These are phyloP conservation scores for Hanseniaspora nectarophila DNA, from an alignment of 805 yeast genomes.

Conservation along the genomic window DNA sequence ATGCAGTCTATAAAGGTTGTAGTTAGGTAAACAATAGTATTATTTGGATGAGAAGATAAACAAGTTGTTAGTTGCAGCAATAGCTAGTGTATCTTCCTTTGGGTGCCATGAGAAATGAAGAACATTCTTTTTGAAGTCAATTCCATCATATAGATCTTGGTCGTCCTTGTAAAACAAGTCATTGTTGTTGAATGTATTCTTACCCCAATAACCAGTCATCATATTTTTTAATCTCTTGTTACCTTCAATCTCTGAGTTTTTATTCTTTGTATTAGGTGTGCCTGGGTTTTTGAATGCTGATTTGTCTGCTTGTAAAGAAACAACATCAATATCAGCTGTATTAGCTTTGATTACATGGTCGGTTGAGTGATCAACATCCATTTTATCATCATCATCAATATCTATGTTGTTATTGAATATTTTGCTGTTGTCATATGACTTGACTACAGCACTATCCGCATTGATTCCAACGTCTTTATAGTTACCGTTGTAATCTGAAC, in stretches of 20 bases:
- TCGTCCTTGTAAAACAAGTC: conserved; percentile 11
- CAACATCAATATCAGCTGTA: conserved; percentile 33
- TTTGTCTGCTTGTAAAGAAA: conserved; percentile 93
- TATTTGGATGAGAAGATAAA: conserved; percentile 69
- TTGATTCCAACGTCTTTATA: conserved; percentile 14
- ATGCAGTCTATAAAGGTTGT: too few relatives aligned
- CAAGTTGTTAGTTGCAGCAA: conserved; percentile 94
- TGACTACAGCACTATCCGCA: conserved; percentile 10
- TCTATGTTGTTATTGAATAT: conserved; percentile 5
- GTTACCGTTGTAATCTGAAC: conserved; percentile 33
- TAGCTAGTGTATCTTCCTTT: conserved; percentile 86
- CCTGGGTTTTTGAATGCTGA: conserved; percentile 69
- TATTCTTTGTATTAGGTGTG: conserved; percentile 19
- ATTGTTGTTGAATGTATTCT: conserved; percentile 6
- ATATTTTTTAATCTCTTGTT: conserved; percentile 22
- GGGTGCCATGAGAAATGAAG: conserved; percentile 98
- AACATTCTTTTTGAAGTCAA: conserved; percentile 89
- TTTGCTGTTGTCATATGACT: conserved; percentile 7
- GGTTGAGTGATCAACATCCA: conserved; percentile 15
- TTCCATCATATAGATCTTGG: conserved; percentile 37
- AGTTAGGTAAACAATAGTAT: too few relatives aligned
- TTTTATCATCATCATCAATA: conserved; percentile 13
- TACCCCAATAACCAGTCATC: conserved; percentile 34
- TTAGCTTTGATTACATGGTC: conserved; percentile 11
- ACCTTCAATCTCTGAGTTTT: conserved; percentile 34